Evolutionary conservation across 164 flowering plant species (phyloP).

Genomic region (Amborella trichopoda): DNA sequence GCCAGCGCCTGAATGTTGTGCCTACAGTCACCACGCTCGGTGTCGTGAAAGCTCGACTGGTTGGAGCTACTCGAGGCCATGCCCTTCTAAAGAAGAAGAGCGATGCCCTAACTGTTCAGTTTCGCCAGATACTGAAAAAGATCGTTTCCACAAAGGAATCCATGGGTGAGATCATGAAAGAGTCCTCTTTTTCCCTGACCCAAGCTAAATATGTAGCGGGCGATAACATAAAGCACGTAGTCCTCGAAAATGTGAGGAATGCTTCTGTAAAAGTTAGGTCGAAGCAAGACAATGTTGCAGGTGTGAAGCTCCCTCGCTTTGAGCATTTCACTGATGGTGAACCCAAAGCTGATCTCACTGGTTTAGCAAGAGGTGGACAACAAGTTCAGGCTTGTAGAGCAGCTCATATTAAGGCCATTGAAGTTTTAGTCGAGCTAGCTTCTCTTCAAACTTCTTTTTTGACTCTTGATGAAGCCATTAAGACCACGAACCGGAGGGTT

Average conservation of each 20-base stretch:
- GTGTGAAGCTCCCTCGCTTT: constrained; percentile 89
- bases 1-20: constrained; percentile 76
- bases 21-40: constrained; percentile 96
- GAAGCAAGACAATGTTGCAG: constrained; percentile 77
- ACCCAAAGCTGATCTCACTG: constrained; percentile 83
- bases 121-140: constrained; percentile 78
- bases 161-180: constrained; percentile 89
- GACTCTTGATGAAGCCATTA: constrained; percentile 89
- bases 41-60: constrained; percentile 73
- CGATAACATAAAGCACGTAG: constrained; percentile 76
- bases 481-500: constrained; percentile 94
- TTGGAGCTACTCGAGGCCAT: constrained; percentile 96
- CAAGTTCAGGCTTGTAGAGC: constrained; percentile 78
- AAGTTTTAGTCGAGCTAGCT: constrained; percentile 93
- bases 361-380: constrained; percentile 92
- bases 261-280: constrained; percentile 80
- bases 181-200: constrained; percentile 75
- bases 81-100: constrained; percentile 96
- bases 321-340: constrained; percentile 82
- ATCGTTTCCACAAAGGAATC: constrained; percentile 82
- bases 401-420: constrained; percentile 80
- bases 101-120: constrained; percentile 88
- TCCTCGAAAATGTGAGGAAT: constrained; percentile 71
- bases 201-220: constrained; percentile 96
- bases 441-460: constrained; percentile 88